Conservation (phyloP, 2,329 filamentous ascomycete genomes). For the Fusarium pseudoanthophilum region DNA sequence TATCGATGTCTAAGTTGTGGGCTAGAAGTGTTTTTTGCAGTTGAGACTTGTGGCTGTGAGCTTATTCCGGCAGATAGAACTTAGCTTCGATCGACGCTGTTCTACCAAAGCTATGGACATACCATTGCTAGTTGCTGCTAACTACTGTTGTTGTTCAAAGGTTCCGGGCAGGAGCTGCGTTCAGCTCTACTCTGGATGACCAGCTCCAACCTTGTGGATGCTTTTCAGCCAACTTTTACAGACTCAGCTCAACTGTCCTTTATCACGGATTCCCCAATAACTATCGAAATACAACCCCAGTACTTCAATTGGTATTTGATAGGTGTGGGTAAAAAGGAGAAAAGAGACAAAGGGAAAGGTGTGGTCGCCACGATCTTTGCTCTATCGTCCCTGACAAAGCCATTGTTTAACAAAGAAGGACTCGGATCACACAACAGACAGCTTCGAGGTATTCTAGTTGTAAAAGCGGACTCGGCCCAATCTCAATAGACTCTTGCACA, state of each 20-base stretch:
- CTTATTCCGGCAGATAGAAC: too few relatives aligned
- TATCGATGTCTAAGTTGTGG: too few relatives aligned
- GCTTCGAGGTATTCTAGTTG: fast-evolving
- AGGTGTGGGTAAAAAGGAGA: neutral
- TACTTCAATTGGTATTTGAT: neutral
- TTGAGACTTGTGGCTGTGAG: too few relatives aligned
- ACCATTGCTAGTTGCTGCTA: too few relatives aligned
- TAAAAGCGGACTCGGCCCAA: neutral
- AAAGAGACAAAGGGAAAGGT: neutral
- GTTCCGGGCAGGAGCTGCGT: neutral
- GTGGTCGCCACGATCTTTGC: neutral
- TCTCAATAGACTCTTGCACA: neutral
- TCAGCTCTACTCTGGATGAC: neutral
- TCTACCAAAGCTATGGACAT: fast-evolving
- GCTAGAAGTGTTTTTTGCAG: too few relatives aligned
- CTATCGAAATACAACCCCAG: fast-evolving
- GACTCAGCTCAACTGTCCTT: neutral
- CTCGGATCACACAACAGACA: neutral
- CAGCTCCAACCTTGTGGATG: neutral
- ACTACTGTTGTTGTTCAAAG: too few relatives aligned
- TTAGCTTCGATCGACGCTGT: too few relatives aligned
- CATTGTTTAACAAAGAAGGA: neutral
- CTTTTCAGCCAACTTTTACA: neutral
- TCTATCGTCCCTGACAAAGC: neutral
- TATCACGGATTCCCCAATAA: fast-evolving